phyloP scores from a whole-genome alignment of 169 alveolate genomes.

The Neospora caninum region DNA sequence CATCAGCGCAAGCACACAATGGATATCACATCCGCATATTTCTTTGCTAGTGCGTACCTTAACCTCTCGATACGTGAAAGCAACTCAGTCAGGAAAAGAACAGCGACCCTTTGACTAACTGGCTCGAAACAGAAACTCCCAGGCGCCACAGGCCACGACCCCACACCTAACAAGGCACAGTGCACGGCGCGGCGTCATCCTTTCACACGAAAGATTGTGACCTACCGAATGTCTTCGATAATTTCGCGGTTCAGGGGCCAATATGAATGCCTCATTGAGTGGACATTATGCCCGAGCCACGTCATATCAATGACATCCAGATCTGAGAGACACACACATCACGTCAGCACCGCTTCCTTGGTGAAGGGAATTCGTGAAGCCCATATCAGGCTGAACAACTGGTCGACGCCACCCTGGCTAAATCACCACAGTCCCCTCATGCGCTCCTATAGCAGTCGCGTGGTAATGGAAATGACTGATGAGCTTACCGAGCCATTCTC shows the following conservation, averaged over 20 bases:
- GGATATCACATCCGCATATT: background rate
- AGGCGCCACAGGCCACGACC: too few relatives aligned
- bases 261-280: constrained; percentile 71
- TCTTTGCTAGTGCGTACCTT: background rate
- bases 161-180: background rate
- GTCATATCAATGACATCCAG: constrained; percentile 92
- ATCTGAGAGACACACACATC: constrained; percentile 69
- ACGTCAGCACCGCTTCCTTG: background rate
- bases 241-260: constrained; percentile 90
- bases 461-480: background rate
- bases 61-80: too few relatives aligned
- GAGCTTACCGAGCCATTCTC: constrained; percentile 56
- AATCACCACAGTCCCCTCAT: too few relatives aligned
- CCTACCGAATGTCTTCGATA: constrained; percentile 89
- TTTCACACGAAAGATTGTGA: constrained; percentile 48
- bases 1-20: background rate
- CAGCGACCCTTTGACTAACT: too few relatives aligned
- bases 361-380: background rate
- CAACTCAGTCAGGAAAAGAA: too few relatives aligned
- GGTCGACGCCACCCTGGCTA: too few relatives aligned
- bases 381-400: background rate
- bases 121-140: too few relatives aligned
- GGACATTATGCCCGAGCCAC: constrained; percentile 81
- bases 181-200: background rate
- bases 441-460: too few relatives aligned